phyloP scores from a whole-genome alignment of 352 stramenopile genomes.

The Pythium pyrilobum region DNA sequence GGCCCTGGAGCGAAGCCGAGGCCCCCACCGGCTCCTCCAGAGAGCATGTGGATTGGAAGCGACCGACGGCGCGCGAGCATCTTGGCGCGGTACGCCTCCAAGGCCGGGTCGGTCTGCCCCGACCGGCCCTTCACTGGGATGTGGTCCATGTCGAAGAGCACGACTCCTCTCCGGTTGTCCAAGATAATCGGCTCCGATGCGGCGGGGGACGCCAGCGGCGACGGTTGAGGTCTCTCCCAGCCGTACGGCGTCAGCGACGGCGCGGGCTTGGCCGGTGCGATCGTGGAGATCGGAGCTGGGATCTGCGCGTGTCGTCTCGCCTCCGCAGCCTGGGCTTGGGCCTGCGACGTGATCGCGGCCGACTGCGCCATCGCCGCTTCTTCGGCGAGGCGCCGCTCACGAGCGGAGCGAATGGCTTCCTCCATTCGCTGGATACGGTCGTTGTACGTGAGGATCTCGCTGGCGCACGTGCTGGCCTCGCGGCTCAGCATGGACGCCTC shows the following conservation, averaged over 20 bases:
- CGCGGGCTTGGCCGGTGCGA: not conserved
- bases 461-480: conserved; percentile 44
- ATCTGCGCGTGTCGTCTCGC: not conserved
- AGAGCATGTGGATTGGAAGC: conserved; percentile 40
- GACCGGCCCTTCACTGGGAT: conserved; percentile 16
- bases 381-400: conserved; percentile 2
- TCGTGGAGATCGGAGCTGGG: conserved; percentile 2
- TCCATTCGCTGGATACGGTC: conserved; percentile 66
- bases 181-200: not conserved
- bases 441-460: conserved; percentile 59
- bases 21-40: not conserved
- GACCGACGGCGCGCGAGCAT: conserved; percentile 33
- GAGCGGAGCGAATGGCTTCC: conserved; percentile 3
- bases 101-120: conserved; percentile 6
- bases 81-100: conserved; percentile 11
- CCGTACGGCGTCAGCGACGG: conserved; percentile 1
- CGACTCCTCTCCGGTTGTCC: conserved; percentile 15
- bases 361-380: not conserved
- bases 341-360: not conserved
- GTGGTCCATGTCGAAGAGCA: conserved; percentile 43
- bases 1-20: not conserved
- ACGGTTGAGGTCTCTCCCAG: not conserved
- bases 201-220: not conserved
- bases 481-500: conserved; percentile 37
- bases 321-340: not conserved